Percentiles rank a stretch among this genome's conserved stretches.
These are phyloP conservation scores for Spathaspora arborariae DNA, from an alignment of 805 yeast species.

Conservation along the genomic window DNA sequence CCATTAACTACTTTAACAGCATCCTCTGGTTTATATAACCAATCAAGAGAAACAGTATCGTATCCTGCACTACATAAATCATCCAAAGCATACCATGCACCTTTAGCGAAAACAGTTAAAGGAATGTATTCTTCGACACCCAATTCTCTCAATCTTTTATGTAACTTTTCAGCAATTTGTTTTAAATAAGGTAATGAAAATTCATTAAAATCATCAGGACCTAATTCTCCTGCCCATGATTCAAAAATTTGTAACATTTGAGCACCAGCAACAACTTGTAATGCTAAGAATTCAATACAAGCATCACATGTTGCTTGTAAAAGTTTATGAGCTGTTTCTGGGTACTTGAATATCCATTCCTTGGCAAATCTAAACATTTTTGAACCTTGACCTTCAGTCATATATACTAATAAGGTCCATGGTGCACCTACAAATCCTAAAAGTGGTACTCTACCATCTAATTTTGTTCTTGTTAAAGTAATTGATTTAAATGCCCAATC, in stretches of 20 bases:
- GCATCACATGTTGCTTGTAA: conserved; percentile 79
- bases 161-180: conserved; percentile 69
- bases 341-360: conserved; percentile 84
- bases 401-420: conserved; percentile 94
- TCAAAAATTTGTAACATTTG: conserved; percentile 97
- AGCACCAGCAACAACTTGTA: conserved; percentile 96
- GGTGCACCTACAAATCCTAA: conserved; percentile 98
- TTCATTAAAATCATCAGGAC: conserved; percentile 82
- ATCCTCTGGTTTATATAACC: conserved; percentile 81
- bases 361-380: conserved; percentile 87
- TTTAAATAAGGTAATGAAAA: conserved; percentile 85
- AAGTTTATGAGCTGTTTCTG: conserved; percentile 65
- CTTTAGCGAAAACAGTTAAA: conserved; percentile 87
- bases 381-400: conserved; percentile 97
- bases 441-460: conserved; percentile 88
- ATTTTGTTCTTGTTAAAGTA: conserved; percentile 79
- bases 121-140: conserved; percentile 76
- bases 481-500: conserved; percentile 97
- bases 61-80: conserved; percentile 78
- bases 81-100: conserved; percentile 95
- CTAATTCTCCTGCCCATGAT: conserved; percentile 97
- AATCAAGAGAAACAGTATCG: conserved; percentile 87
- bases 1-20: conserved; percentile 74
- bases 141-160: conserved; percentile 62
- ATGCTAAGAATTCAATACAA: conserved; percentile 87